Evolutionary conservation across 306 rosid species (phyloP).

Genomic region (Sesbania bispinosa): DNA sequence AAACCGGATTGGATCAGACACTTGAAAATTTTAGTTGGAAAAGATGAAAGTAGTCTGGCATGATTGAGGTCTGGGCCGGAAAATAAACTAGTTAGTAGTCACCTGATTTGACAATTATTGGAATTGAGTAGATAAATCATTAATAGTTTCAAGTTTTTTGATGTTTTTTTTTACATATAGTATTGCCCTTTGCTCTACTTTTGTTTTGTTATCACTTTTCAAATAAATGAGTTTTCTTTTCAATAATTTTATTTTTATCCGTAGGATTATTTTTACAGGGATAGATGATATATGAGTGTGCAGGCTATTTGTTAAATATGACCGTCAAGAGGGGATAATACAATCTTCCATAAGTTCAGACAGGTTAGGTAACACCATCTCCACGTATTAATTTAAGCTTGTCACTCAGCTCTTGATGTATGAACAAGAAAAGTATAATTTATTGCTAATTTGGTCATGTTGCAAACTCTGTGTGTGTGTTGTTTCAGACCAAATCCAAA

Average conservation of each 20-base stretch:
- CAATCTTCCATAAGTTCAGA: no score
- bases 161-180: neutral
- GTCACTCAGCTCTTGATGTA: neutral
- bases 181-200: neutral
- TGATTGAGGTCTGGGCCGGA: neutral
- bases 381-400: neutral
- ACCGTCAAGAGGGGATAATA: neutral
- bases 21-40: neutral
- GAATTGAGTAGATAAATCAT: slow-evolving; percentile 13
- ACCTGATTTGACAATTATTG: neutral
- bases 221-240: neutral
- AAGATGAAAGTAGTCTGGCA: neutral
- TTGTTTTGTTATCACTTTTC: neutral
- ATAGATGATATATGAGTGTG: no score
- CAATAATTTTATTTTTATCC: no score
- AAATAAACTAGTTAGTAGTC: slow-evolving; percentile 20
- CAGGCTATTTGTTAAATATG: neutral
- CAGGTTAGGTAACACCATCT: neutral
- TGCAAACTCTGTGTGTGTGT: no score
- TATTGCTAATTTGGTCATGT: neutral
- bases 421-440: neutral
- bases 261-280: neutral
- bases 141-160: neutral
- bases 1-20: slow-evolving; percentile 14
- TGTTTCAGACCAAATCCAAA: no score